These are phyloP conservation scores for Solanum aculeatissimum DNA, from an alignment of 305 asterid species.

Conservation along the genomic window DNA sequence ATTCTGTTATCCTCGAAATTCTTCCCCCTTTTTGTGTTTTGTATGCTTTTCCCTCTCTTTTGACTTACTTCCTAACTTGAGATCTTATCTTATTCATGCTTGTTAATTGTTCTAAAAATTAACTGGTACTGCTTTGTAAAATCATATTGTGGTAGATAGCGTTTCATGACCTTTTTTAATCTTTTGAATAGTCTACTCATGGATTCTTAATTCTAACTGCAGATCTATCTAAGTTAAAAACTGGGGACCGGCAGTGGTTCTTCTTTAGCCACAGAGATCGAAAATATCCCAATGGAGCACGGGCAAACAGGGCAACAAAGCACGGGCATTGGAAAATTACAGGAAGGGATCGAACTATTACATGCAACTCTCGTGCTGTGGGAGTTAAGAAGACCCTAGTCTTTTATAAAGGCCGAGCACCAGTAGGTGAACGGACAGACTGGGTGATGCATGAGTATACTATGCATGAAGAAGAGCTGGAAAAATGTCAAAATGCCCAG, in stretches of 20 bases:
- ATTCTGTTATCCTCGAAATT: neutral
- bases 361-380: slow-evolving; percentile 47
- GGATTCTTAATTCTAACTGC: slow-evolving; percentile 15
- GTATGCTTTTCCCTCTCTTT: neutral
- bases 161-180: neutral
- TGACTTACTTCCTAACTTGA: neutral
- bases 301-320: slow-evolving; percentile 65
- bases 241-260: slow-evolving; percentile 95
- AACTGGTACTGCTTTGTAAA: neutral
- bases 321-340: slow-evolving; percentile 91
- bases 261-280: slow-evolving; percentile 82
- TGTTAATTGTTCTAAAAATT: neutral
- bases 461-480: slow-evolving; percentile 67
- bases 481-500: slow-evolving; percentile 33
- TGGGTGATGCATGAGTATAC: slow-evolving; percentile 99
- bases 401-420: slow-evolving; percentile 85
- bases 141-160: neutral
- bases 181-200: slow-evolving; percentile 8
- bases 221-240: slow-evolving; percentile 67
- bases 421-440: slow-evolving; percentile 73
- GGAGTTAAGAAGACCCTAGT: slow-evolving; percentile 90
- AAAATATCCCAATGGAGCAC: slow-evolving; percentile 69
- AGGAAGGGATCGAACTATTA: slow-evolving; percentile 74
- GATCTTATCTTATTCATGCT: neutral
- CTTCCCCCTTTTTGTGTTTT: neutral